These are phyloP conservation scores for Epichloe gansuensis DNA, from an alignment of 2,329 filamentous ascomycete genomes.

Conservation along the genomic window DNA sequence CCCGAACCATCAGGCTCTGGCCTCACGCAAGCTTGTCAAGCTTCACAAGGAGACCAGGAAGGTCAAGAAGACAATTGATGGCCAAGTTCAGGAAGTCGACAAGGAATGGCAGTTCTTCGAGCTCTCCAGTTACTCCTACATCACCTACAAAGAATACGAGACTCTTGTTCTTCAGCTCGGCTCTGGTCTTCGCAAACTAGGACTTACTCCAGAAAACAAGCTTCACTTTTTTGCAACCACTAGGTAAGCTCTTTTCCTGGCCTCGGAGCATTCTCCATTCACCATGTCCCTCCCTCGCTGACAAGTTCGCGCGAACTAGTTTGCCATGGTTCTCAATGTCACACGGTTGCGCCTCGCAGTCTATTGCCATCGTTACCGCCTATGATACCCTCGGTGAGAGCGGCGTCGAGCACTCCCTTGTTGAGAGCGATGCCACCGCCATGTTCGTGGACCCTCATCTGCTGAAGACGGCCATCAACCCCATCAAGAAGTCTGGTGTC, in stretches of 20 bases:
- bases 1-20: slow-evolving; percentile 52
- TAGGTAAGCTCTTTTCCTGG: slow-evolving; percentile 35
- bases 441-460: slow-evolving; percentile 84
- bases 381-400: slow-evolving; percentile 85
- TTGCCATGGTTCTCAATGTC: slow-evolving; percentile 75
- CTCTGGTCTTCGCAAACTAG: slow-evolving; percentile 60
- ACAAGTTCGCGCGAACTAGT: slow-evolving; percentile 26
- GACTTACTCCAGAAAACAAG: slow-evolving; percentile 52
- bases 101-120: slow-evolving; percentile 91
- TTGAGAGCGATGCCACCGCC: slow-evolving; percentile 65
- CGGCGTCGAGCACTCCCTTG: slow-evolving; percentile 74
- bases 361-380: slow-evolving; percentile 81
- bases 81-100: slow-evolving; percentile 64
- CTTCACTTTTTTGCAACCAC: slow-evolving; percentile 79
- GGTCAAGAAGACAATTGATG: slow-evolving; percentile 77
- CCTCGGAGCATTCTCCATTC: neutral
- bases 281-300: neutral
- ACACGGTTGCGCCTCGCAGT: slow-evolving; percentile 68
- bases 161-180: slow-evolving; percentile 56
- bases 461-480: slow-evolving; percentile 43
- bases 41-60: slow-evolving; percentile 78
- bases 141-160: slow-evolving; percentile 70
- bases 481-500: slow-evolving; percentile 44
- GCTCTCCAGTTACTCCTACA: slow-evolving; percentile 62
- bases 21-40: slow-evolving; percentile 59